Conservation (phyloP, 1,139 yeast species). For the Geotrichum aggregatum region DNA sequence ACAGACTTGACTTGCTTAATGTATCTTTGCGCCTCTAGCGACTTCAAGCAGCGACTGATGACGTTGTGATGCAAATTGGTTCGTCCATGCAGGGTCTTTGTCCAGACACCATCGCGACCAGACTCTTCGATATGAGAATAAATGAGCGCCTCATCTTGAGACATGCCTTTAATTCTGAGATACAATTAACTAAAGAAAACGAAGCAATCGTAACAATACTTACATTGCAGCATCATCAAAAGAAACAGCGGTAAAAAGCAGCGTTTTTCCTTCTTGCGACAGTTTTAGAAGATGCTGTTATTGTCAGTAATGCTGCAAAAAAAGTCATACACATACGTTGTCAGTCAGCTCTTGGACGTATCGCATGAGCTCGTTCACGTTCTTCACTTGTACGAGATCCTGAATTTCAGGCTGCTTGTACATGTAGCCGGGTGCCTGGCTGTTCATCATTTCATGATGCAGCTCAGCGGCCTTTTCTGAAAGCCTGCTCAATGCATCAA, state of each 20-base stretch:
- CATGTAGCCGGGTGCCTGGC: conserved; percentile 42
- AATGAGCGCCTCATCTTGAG: conserved; percentile 84
- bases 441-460: conserved; percentile 55
- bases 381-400: conserved; percentile 28
- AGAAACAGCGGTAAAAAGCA: conserved; percentile 64
- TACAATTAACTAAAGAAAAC: too few species aligned
- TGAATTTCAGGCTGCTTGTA: conserved; percentile 61
- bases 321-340: conserved; percentile 20
- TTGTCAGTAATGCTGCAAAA: neutral
- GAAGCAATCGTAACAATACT: conserved; percentile 10
- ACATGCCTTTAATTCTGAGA: conserved; percentile 57
- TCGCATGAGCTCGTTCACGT: conserved; percentile 26
- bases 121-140: conserved; percentile 88
- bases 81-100: conserved; percentile 83
- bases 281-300: conserved; percentile 58
- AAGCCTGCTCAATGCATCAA: conserved; percentile 13
- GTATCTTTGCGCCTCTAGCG: conserved; percentile 75
- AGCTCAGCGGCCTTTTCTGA: conserved; percentile 51
- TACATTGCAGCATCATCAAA: conserved; percentile 35
- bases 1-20: conserved; percentile 93
- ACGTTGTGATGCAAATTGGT: conserved; percentile 92
- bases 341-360: conserved; percentile 32
- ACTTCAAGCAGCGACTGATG: conserved; percentile 77
- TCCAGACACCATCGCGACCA: conserved; percentile 93
- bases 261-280: conserved; percentile 57